Evolutionary conservation across 208 protist species (phyloP), one percentile per base, ranked within the genome.

Genomic region (Crithidia brevicula): DNA sequence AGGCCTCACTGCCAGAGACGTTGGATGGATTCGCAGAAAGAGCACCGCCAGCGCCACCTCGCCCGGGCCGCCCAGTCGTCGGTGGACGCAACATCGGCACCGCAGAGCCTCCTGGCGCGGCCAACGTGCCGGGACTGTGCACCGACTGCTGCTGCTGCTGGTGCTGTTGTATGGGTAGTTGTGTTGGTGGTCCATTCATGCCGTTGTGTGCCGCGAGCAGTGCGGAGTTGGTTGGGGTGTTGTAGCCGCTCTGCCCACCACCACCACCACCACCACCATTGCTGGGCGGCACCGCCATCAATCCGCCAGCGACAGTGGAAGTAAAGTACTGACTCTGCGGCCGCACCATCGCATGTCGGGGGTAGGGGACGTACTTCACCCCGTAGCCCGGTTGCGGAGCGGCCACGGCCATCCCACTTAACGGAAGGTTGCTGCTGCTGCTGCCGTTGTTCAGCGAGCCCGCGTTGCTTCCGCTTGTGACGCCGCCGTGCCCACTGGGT

Each of bases 301-400:
- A 23, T 2, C 70, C 70, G 1, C 70, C 70, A 0, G 70, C 70
- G 20, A 70, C 36, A 7, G 61, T 69, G 54, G 70, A 76, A 13
- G 52, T 58, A 56, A 76, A 76, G 62, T 76, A 76, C 49, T 76
- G 70, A 45, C 70, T 76, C 38, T 76, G 70, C 7, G 61, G 70
- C 25, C 62, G 70, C 34, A 76, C 53, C 9, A 70, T 40, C 42
- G 70, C 70, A 18, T 76, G 43, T 2, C 70, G 70, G 7, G 70
- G 70, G 47, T 65, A 66, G 16, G 61, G 70, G 10, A 76, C 47
- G 33, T 76, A 76, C 56, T 75, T 75, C 0, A 75, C 69, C 3
- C 69, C 53, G 36, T 63, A 63, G 20, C 58, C 49, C 23, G 1
- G 28, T 9, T 34, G 15, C 5, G 69, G 69, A n/a, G 57, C 28